phyloP scores from a whole-genome alignment of 768 basidiomycete genomes.

The Glaciozyma martinii region DNA sequence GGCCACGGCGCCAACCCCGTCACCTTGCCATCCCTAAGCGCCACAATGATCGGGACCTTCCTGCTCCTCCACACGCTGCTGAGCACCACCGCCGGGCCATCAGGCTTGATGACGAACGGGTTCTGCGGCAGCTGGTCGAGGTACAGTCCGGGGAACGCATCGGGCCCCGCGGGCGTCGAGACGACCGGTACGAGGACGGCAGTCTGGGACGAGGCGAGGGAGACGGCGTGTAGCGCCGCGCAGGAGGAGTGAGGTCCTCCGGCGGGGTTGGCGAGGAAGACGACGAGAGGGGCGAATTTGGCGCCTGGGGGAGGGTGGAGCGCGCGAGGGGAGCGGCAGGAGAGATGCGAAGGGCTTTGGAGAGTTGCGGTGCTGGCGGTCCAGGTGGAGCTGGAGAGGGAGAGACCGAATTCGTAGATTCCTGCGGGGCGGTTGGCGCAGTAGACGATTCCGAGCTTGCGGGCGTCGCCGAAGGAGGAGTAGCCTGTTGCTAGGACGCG shows the following conservation, averaged over 20 bases:
- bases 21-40: slow-evolving; percentile 43
- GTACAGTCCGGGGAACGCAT: slow-evolving; percentile 57
- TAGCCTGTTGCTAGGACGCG: slow-evolving; percentile 55
- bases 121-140: slow-evolving; percentile 46
- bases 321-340: slow-evolving; percentile 56
- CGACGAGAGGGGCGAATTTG: slow-evolving; percentile 36
- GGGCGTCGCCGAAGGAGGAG: slow-evolving; percentile 52
- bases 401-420: slow-evolving; percentile 49
- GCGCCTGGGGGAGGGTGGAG: slow-evolving; percentile 32
- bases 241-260: slow-evolving; percentile 58
- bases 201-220: neutral
- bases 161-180: slow-evolving; percentile 40
- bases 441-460: slow-evolving; percentile 51
- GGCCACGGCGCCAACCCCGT: slow-evolving; percentile 49
- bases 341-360: slow-evolving; percentile 45
- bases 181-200: slow-evolving; percentile 45
- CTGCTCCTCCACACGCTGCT: slow-evolving; percentile 53
- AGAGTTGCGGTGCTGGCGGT: neutral
- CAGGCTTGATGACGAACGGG: slow-evolving; percentile 41
- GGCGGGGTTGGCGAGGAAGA: slow-evolving; percentile 51
- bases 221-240: slow-evolving; percentile 44
- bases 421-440: slow-evolving; percentile 56
- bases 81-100: slow-evolving; percentile 41
- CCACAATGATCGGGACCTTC: slow-evolving; percentile 48
- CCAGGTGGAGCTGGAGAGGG: neutral